These are phyloP conservation scores for Arthrocladium fulminans DNA, from an alignment of 2,329 filamentous ascomycete genomes.

Conservation along the genomic window DNA sequence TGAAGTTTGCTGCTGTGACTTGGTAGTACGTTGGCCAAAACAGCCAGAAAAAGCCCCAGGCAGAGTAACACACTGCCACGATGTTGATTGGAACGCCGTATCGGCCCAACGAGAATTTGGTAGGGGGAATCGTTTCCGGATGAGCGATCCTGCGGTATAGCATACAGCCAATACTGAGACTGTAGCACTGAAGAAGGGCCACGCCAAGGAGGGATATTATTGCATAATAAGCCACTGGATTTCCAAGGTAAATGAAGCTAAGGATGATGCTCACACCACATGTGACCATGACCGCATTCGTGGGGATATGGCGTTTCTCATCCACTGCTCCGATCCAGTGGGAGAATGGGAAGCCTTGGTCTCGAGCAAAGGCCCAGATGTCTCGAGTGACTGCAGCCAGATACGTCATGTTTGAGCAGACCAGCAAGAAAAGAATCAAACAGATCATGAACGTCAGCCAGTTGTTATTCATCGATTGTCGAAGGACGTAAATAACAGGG, in stretches of 20 bases:
- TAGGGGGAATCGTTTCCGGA: constrained; percentile 30
- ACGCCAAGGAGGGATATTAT: constrained; percentile 38
- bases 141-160: constrained; percentile 35
- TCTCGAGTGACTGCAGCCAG: constrained; percentile 34
- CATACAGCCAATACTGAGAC: constrained; percentile 40
- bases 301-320: constrained; percentile 15
- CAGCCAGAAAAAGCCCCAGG: constrained; percentile 38
- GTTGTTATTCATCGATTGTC: constrained; percentile 20
- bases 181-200: constrained; percentile 43
- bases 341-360: constrained; percentile 36
- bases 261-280: constrained; percentile 11
- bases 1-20: constrained; percentile 35
- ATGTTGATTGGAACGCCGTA: constrained; percentile 18
- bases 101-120: constrained; percentile 28
- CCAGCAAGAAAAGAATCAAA: constrained; percentile 35
- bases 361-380: constrained; percentile 36
- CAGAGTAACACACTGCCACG: constrained; percentile 15
- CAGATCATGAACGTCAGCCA: constrained; percentile 30
- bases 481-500: constrained; percentile 42
- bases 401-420: constrained; percentile 31
- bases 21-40: constrained; percentile 37
- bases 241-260: constrained; percentile 18
- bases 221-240: constrained; percentile 19
- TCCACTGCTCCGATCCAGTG: constrained; percentile 27
- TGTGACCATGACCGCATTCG: constrained; percentile 17